Conservation (phyloP, 176 grass and related monocot genomes). For the Oryza glumipatula region DNA sequence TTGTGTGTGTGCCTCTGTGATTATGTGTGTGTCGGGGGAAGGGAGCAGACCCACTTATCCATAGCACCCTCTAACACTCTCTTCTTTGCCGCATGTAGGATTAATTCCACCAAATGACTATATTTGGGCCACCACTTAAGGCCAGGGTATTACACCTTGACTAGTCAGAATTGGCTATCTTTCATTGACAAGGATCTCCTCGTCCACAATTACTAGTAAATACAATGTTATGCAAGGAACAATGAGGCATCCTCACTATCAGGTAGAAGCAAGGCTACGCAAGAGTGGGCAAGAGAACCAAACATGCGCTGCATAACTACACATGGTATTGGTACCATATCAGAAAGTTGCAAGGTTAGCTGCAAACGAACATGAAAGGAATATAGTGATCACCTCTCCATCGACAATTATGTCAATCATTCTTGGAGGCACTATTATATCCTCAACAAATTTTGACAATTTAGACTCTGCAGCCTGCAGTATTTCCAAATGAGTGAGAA, state of each 20-base stretch:
- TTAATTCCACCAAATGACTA: background rate
- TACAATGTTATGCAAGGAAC: background rate
- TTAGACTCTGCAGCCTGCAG: constrained; percentile 86
- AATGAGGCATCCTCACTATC: background rate
- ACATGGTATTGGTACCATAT: background rate
- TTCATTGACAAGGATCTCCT: no score
- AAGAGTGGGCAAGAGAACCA: background rate
- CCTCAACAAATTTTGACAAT: constrained; percentile 96
- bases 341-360: background rate
- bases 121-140: background rate
- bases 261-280: background rate
- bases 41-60: no score
- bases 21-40: no score
- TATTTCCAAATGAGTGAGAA: constrained; percentile 17
- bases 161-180: background rate
- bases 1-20: no score
- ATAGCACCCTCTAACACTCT: no score
- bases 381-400: constrained; percentile 72
- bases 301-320: background rate
- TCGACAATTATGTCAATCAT: constrained; percentile 98
- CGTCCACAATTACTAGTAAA: background rate
- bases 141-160: background rate
- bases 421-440: constrained; percentile 90
- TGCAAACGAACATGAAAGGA: constrained; percentile 6
- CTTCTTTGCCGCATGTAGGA: background rate